These are phyloP conservation scores for Xerocomus spinulosus DNA, from an alignment of 768 basidiomycete genomes.

Conservation along the genomic window DNA sequence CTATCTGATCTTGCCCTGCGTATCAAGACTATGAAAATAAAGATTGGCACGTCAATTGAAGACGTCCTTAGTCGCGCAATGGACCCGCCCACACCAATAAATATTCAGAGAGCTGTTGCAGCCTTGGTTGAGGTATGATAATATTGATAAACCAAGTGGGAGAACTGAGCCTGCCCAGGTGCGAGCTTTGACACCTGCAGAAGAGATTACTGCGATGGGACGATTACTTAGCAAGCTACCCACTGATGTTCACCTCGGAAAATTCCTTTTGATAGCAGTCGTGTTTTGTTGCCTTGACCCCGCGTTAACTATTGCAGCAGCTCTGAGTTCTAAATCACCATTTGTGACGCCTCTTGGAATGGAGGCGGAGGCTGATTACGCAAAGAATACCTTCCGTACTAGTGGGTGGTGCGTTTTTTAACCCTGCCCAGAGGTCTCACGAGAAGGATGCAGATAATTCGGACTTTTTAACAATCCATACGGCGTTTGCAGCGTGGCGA, in stretches of 20 bases:
- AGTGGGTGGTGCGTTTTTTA: conserved; percentile 42
- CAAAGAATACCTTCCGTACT: conserved; percentile 72
- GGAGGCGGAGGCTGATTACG: conserved; percentile 81
- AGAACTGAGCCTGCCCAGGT: conserved; percentile 44
- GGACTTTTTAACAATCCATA: conserved; percentile 91
- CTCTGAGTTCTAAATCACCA: conserved; percentile 88
- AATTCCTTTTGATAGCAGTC: conserved; percentile 82
- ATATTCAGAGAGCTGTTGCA: conserved; percentile 86
- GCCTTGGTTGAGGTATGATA: conserved; percentile 77
- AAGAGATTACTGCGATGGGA: conserved; percentile 96
- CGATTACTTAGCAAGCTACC: conserved; percentile 85
- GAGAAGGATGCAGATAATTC: conserved; percentile 63
- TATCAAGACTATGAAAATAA: conserved; percentile 92
- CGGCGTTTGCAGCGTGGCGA: conserved; percentile 87
- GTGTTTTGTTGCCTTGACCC: conserved; percentile 90
- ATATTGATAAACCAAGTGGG: background rate
- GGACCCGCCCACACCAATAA: conserved; percentile 82
- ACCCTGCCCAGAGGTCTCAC: background rate
- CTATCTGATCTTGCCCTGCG: conserved; percentile 86
- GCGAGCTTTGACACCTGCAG: conserved; percentile 73
- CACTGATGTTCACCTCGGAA: conserved; percentile 93
- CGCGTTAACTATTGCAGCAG: conserved; percentile 93
- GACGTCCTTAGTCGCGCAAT: conserved; percentile 83
- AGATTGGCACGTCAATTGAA: conserved; percentile 80
- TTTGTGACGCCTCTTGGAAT: conserved; percentile 86